These are phyloP conservation scores for Alliaria petiolata DNA, from an alignment of 345 rosid species.

Conservation along the genomic window DNA sequence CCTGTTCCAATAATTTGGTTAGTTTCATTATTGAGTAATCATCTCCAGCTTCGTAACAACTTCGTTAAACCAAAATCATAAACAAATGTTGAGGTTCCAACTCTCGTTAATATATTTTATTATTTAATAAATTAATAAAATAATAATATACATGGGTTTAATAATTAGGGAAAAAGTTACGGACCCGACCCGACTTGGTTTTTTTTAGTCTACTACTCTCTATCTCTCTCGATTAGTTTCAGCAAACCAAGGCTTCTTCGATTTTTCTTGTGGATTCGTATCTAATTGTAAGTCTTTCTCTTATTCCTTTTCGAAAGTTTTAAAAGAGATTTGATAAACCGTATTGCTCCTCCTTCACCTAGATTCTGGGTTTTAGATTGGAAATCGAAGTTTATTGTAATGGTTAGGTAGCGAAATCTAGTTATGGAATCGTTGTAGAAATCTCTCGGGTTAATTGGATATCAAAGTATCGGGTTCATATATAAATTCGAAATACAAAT, in stretches of 20 bases:
- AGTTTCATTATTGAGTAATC: neutral
- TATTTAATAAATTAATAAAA: neutral
- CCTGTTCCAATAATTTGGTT: neutral
- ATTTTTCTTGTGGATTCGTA: neutral
- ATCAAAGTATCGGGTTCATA: neutral
- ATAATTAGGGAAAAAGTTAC: neutral
- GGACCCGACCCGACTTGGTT: neutral
- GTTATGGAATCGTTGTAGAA: neutral
- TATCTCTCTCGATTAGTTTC: neutral
- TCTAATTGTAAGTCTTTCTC: conserved; percentile 6
- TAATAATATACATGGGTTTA: neutral
- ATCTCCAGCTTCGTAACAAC: neutral
- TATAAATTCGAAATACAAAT: neutral
- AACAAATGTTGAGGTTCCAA: neutral
- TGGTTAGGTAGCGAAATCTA: neutral
- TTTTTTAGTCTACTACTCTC: neutral
- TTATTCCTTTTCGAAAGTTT: neutral
- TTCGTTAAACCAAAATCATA: neutral
- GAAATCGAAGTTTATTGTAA: neutral
- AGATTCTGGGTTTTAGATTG: neutral
- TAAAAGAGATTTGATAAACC: neutral
- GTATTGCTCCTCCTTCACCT: neutral
- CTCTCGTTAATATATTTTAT: neutral
- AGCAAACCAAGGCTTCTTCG: neutral
- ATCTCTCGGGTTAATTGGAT: neutral